A percentile compares a stretch with the other conserved stretches of the same genome.
Conservation (phyloP, 225 moss, liverwort and hornwort genomes). For the Rhytidiadelphus loreus region DNA sequence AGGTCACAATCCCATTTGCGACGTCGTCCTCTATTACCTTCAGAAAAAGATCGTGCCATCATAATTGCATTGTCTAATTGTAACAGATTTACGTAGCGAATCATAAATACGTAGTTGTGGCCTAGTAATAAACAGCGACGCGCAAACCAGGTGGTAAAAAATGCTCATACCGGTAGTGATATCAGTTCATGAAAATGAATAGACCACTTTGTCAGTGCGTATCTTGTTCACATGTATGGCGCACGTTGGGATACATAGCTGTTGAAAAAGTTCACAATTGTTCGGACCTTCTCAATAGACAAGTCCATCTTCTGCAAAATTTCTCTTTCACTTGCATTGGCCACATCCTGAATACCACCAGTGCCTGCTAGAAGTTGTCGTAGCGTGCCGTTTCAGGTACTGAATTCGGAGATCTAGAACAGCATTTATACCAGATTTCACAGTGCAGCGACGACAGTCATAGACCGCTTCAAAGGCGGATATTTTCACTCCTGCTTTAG, state of each 20-base stretch:
- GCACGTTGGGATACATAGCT: too few species aligned
- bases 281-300: too few species aligned
- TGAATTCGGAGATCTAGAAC: neutral
- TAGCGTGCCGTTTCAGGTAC: neutral
- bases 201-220: too few species aligned
- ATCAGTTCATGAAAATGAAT: too few species aligned
- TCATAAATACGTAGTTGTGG: neutral
- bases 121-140: too few species aligned
- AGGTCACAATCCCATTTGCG: neutral
- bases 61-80: too few species aligned
- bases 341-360: neutral
- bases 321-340: too few species aligned
- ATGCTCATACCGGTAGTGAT: too few species aligned
- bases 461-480: neutral
- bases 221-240: too few species aligned
- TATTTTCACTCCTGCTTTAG: neutral
- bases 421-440: neutral
- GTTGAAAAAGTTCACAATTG: too few species aligned
- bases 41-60: neutral
- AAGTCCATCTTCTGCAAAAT: too few species aligned
- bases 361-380: constrained; percentile 15
- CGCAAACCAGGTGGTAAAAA: too few species aligned
- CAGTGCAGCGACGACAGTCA: neutral
- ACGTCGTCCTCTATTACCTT: neutral
- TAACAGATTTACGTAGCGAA: neutral